A percentile compares a stretch with the other conserved stretches of the same genome.
Conservation (phyloP, 176 grass and related monocot species). For the Areca catechu region DNA sequence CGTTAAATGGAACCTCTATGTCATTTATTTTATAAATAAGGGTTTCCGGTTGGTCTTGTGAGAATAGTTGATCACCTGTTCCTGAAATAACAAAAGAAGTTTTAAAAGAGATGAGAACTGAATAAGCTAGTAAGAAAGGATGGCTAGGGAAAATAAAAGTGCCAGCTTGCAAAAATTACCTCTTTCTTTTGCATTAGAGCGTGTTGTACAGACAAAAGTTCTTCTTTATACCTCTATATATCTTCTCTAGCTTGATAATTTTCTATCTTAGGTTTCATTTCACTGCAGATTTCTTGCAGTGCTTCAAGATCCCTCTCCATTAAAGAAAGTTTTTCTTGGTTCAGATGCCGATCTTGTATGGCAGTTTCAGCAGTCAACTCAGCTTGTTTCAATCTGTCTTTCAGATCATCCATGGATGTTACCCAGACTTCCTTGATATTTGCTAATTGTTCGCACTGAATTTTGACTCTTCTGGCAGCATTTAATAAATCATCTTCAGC, state of each 20-base stretch:
- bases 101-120: slow-evolving; percentile 18
- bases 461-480: slow-evolving; percentile 29
- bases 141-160: background rate
- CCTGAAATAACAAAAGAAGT: slow-evolving; percentile 43
- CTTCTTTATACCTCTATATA: slow-evolving; percentile 48
- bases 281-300: slow-evolving; percentile 38
- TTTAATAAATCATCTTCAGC: slow-evolving; percentile 38
- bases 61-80: slow-evolving; percentile 27
- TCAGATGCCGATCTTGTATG: slow-evolving; percentile 35
- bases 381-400: slow-evolving; percentile 49
- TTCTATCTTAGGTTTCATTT: slow-evolving; percentile 50
- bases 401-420: slow-evolving; percentile 42
- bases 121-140: slow-evolving; percentile 13
- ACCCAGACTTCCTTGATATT: slow-evolving; percentile 24
- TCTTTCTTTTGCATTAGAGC: slow-evolving; percentile 34
- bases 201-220: slow-evolving; percentile 38
- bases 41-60: slow-evolving; percentile 49
- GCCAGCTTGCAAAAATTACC: slow-evolving; percentile 26
- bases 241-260: slow-evolving; percentile 52
- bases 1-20: slow-evolving; percentile 27
- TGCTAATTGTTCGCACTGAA: slow-evolving; percentile 21
- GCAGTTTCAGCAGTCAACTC: slow-evolving; percentile 53
- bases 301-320: slow-evolving; percentile 64
- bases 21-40: slow-evolving; percentile 75
- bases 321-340: slow-evolving; percentile 40